Conservation (phyloP, 768 basidiomycete species). For the Lepiota venenata region DNA sequence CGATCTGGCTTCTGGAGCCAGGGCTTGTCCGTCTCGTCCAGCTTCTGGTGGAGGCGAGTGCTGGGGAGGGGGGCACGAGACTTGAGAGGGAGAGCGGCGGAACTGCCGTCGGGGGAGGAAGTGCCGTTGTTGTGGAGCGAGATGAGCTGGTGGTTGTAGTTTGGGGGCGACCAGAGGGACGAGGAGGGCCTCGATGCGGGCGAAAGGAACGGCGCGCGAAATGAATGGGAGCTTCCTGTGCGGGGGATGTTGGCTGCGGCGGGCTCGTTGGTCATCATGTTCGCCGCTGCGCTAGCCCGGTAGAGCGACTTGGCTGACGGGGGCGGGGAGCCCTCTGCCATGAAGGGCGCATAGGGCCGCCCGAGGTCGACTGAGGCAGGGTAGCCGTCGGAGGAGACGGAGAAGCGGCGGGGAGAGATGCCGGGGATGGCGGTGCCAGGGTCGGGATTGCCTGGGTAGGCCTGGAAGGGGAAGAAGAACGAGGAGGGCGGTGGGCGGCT, state of each 20-base stretch:
- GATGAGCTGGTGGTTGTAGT: constrained; percentile 26
- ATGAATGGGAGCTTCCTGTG: constrained; percentile 41
- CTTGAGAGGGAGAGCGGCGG: constrained; percentile 17
- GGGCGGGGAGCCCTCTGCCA: constrained; percentile 23
- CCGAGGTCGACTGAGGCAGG: constrained; percentile 25
- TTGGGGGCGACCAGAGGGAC: constrained; percentile 59
- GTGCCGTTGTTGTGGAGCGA: constrained; percentile 11
- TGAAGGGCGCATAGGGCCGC: constrained; percentile 49
- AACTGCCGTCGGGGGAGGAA: constrained; percentile 13
- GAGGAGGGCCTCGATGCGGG: constrained; percentile 66
- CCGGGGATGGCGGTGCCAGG: constrained; percentile 42
- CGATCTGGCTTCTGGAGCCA: constrained; percentile 47
- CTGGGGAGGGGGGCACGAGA: constrained; percentile 39
- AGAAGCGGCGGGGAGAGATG: constrained; percentile 25
- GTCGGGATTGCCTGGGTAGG: constrained; percentile 65
- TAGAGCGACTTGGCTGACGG: constrained; percentile 36
- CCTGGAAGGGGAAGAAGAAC: constrained; percentile 51
- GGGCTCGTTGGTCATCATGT: constrained; percentile 21
- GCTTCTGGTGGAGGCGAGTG: constrained; percentile 49
- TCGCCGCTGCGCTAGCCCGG: constrained; percentile 40
- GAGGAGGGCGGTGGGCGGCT: constrained; percentile 29
- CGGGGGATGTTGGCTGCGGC: constrained; percentile 30
- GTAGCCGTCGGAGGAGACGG: constrained; percentile 16
- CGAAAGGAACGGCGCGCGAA: constrained; percentile 68
- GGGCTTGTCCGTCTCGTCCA: constrained; percentile 53